Evolutionary conservation across 495 filamentous ascomycete genomes (phyloP).

Genomic region (Tuber aestivum): DNA sequence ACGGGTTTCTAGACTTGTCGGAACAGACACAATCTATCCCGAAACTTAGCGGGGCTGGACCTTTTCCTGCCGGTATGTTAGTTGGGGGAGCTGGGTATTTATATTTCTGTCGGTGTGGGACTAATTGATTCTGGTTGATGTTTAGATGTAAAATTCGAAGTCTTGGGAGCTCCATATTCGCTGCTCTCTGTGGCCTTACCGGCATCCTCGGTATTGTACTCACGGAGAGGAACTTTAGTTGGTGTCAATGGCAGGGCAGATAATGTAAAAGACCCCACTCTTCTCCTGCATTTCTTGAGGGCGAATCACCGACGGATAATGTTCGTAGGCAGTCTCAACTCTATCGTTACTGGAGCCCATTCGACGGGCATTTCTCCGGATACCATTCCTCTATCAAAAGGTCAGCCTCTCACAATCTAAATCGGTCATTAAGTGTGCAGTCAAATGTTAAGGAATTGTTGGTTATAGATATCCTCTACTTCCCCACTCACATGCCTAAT

Average conservation of each 20-base stretch:
- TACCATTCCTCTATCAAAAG: conserved; percentile 92
- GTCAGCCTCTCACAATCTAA: conserved; percentile 35
- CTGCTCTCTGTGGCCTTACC: conserved; percentile 88
- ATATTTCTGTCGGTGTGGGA: background rate
- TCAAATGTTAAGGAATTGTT: conserved; percentile 4
- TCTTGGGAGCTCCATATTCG: conserved; percentile 81
- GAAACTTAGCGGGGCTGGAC: conserved; percentile 37
- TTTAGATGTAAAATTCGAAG: conserved; percentile 87
- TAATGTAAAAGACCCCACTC: conserved; percentile 56
- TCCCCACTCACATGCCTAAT: conserved; percentile 79
- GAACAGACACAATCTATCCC: conserved; percentile 41
- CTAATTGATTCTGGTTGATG: background rate
- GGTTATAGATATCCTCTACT: conserved; percentile 63
- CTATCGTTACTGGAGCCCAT: conserved; percentile 82
- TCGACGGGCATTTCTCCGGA: conserved; percentile 64
- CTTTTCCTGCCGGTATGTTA: conserved; percentile 39
- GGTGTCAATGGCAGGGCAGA: conserved; percentile 82
- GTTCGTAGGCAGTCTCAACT: conserved; percentile 66
- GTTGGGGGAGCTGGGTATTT: background rate
- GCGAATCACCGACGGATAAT: conserved; percentile 16
- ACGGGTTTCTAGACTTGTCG: conserved; percentile 35
- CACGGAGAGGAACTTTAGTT: conserved; percentile 81
- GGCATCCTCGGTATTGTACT: conserved; percentile 86
- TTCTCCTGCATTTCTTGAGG: background rate
- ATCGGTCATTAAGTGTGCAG: background rate